Conservation (phyloP, 2,329 filamentous ascomycete genomes). For the Clonostachys rosea region DNA sequence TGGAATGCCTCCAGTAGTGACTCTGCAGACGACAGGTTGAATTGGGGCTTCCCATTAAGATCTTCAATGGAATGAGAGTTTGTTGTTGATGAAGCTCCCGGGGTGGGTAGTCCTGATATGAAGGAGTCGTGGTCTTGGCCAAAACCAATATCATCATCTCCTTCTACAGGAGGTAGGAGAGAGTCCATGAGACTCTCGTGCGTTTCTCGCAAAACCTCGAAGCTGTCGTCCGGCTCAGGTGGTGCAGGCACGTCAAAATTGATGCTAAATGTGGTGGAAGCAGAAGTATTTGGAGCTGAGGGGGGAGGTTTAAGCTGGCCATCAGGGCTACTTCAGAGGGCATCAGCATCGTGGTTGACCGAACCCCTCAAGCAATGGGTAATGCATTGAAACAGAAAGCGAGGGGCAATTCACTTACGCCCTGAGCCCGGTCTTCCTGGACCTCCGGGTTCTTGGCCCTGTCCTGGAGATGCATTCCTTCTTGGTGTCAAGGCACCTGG, state of each 20-base stretch:
- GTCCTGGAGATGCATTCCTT: constrained; percentile 48
- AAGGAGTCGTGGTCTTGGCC: neutral
- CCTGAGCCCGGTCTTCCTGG: constrained; percentile 36
- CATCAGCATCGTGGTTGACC: neutral
- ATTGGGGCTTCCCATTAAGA: constrained; percentile 42
- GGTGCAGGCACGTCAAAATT: constrained; percentile 40
- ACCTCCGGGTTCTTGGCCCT: constrained; percentile 42
- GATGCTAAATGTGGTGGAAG: constrained; percentile 47
- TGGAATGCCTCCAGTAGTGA: constrained; percentile 37
- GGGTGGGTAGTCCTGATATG: constrained; percentile 11
- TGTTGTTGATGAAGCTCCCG: constrained; percentile 16
- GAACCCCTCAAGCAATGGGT: neutral
- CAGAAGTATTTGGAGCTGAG: constrained; percentile 23
- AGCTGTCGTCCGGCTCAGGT: constrained; percentile 27
- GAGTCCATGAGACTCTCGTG: constrained; percentile 37
- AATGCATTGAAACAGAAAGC: neutral
- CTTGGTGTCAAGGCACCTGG: constrained; percentile 46
- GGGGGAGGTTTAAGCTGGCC: constrained; percentile 6
- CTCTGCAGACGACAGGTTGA: constrained; percentile 49
- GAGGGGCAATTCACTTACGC: constrained; percentile 5
- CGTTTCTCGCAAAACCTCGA: constrained; percentile 34
- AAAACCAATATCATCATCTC: constrained; percentile 8
- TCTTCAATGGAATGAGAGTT: constrained; percentile 25
- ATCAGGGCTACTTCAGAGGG: neutral
- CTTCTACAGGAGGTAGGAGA: constrained; percentile 22